Evolutionary conservation across 768 basidiomycete genomes (phyloP).

Genomic region (Boletus subcaerulescens): DNA sequence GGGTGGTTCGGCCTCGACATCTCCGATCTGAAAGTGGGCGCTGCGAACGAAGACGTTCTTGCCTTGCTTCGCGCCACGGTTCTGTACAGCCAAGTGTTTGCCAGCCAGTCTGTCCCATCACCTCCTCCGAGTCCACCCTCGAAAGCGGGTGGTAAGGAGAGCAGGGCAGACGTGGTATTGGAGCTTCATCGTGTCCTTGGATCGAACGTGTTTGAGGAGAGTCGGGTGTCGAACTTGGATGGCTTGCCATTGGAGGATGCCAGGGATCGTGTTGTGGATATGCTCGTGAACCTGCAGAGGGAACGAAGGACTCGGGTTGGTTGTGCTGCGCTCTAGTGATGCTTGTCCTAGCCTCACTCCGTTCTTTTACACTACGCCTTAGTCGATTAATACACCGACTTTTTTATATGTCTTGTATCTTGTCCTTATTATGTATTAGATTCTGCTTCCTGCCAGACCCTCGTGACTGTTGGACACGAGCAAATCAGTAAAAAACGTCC

Average conservation of each 20-base stretch:
- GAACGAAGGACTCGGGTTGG: constrained; percentile 21
- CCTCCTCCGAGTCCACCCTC: constrained; percentile 59
- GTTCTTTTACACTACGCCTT: background rate
- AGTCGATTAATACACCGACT: background rate
- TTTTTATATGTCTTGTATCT: background rate
- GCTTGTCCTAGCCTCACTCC: too few relatives aligned
- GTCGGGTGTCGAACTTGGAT: constrained; percentile 13
- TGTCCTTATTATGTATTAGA: constrained; percentile 15
- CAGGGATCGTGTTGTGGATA: constrained; percentile 71
- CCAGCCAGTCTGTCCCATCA: constrained; percentile 43
- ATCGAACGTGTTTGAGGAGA: constrained; percentile 42
- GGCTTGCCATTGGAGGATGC: constrained; percentile 64
- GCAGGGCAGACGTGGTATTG: constrained; percentile 36
- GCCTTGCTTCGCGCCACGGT: constrained; percentile 57
- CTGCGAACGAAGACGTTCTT: constrained; percentile 45
- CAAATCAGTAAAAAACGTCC: background rate
- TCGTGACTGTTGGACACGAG: background rate
- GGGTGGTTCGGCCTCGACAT: constrained; percentile 27
- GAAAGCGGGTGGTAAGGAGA: background rate
- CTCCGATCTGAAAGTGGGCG: constrained; percentile 30
- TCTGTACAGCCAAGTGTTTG: constrained; percentile 61
- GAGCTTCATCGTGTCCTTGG: constrained; percentile 57
- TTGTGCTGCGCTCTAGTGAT: background rate
- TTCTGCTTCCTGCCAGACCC: background rate
- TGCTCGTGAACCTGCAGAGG: constrained; percentile 45